phyloP scores from a whole-genome alignment of 768 basidiomycete species.

The Mycena maculata region DNA sequence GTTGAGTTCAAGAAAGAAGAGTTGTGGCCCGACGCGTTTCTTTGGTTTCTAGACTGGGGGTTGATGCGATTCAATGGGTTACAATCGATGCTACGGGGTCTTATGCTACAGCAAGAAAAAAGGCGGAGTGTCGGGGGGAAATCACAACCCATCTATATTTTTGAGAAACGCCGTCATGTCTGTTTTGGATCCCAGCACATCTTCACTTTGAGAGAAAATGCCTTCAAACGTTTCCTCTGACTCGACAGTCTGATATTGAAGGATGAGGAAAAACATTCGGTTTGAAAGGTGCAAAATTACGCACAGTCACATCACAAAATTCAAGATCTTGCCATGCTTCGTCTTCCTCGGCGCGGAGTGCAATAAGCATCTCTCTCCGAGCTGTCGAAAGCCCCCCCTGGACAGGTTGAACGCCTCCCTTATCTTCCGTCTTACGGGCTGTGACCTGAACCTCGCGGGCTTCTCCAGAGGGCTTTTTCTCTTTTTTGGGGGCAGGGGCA shows the following conservation, averaged over 20 bases:
- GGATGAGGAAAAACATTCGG: conserved; percentile 22
- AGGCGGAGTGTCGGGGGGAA: not conserved
- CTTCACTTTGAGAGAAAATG: conserved; percentile 69
- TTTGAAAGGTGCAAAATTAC: conserved; percentile 38
- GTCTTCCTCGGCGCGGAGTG: conserved; percentile 82
- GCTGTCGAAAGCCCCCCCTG: conserved; percentile 77
- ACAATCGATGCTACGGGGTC: not conserved
- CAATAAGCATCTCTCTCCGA: conserved; percentile 80
- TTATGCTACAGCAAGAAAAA: not conserved
- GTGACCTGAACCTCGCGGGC: conserved; percentile 83
- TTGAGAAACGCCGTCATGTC: conserved; percentile 68
- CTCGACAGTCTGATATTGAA: conserved; percentile 62
- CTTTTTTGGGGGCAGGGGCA: conserved; percentile 65
- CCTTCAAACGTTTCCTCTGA: conserved; percentile 68
- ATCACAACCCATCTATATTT: conserved; percentile 65
- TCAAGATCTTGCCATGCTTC: conserved; percentile 79
- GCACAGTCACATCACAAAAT: conserved; percentile 74
- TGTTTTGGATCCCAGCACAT: conserved; percentile 63
- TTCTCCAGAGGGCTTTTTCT: conserved; percentile 68
- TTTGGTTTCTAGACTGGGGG: too few relatives aligned
- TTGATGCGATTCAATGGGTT: not conserved
- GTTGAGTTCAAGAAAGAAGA: too few relatives aligned
- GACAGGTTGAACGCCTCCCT: conserved; percentile 52
- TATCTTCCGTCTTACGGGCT: conserved; percentile 76
- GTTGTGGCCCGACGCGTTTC: too few relatives aligned